Evolutionary conservation across 805 yeast species (phyloP), one percentile per base, ranked within the genome.

Genomic region (Suhomyces pyralidae): DNA sequence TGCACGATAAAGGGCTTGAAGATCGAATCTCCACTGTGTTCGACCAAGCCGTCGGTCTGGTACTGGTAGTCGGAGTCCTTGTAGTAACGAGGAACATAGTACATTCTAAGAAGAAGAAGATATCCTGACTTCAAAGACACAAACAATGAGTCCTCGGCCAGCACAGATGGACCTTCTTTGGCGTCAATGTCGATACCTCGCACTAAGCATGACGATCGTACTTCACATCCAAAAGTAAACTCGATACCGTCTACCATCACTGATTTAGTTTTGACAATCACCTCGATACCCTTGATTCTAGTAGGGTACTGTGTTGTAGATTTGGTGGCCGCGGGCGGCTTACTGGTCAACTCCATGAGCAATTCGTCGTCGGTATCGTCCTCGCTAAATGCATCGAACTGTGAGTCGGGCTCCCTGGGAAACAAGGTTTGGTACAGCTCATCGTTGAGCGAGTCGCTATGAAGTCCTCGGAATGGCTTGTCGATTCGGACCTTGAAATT

Each of bases 1-100:
- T 79, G 82, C 0, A 79, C 80, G 8, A 76, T 74, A 54, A 71
- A 76, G 1, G 82, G 82, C 40, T 67, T 68, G 55, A 60, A 67
- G 5, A 71, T 60, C 28, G 61, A 62, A 17, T 57, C 60, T 1
- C 61, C 56, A 9, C 55, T 28, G 46, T 47, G 48, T 44, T 28
- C 22, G 2, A 55, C 45, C 2, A 53, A 50, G 1, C 46, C 28
- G 2, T 55, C 54, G 2, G 58, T 48, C 19, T 58, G 61, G 3
- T 44, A 36, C 10, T 50, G 49, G 42, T 58, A 58, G 47, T 59
- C 65, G 3, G 66, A 58, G 43, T 70, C 76, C 17, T 58, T 55
- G 45, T 61, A 63, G 10, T 56, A 32, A 24, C 70, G 55, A 2
- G 77, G 76, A 3, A 74, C 74, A 24, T 57, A 58, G 61, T 67